Base-by-base conservation (phyloP, 1,284 basidiomycete species). In the Golubevia sp. region DNA sequence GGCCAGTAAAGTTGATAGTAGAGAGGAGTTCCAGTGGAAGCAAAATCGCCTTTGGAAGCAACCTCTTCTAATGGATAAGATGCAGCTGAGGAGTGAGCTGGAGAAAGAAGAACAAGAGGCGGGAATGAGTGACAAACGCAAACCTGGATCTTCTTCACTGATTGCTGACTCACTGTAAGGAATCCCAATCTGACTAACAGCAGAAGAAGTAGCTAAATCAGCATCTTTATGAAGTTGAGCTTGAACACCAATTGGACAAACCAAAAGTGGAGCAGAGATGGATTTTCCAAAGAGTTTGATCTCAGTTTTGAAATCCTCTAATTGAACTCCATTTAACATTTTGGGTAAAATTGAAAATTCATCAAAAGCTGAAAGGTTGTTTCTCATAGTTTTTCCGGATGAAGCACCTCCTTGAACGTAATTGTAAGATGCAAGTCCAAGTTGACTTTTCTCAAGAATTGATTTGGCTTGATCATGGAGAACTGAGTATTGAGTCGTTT, bases 1-100 rank as follows among this genome's bases (percentile, higher is more conserved):
- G 91, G 90, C 91, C 87, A 82, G 66, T 81, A 23, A 26, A 26
- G 21, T 13, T 26, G 25, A 52, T 26, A 23, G 13, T 52, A 23
- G 6, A 2, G 11, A 23, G 25, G 25, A 5, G 50, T 26, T 52
- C 50, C 21, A 5, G 21, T 23, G 5, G 30, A 34, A 5, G 66
- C 59, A 54, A 71, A 74, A 0, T 61, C 66, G 0, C 55, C 74
- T 23, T 62, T 34, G 20, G 66, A 52, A 44, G 59, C 58, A 23
- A 80, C 73, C 24, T 67, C 61, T 48, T 80, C 77, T 13, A 78
- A 54, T 3, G 70, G 55, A 3, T 61, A 54, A 27, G 67, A 70
- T 27, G 71, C 68, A 11, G 77, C 77, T 11, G 50, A 23, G 11
- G 50, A 52, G 13, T 52, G 50, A 23, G 30, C 30, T 34, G 11